A percentile compares a stretch with the other conserved stretches of the same genome.
phyloP scores from a whole-genome alignment of 495 filamentous ascomycete species.

The Penicillium fimorum region DNA sequence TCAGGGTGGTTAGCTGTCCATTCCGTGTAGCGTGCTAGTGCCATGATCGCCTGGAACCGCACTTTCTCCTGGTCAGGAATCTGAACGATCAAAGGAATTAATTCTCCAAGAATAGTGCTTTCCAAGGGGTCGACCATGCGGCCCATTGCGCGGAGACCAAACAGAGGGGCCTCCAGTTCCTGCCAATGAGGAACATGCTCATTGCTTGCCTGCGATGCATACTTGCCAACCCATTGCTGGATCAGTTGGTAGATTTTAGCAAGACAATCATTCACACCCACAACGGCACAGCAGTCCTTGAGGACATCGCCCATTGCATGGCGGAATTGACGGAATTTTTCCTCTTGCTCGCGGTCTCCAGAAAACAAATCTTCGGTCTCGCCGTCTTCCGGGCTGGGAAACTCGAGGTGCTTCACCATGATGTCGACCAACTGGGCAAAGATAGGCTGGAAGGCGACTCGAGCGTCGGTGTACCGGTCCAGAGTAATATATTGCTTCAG shows the following conservation, averaged over 20 bases:
- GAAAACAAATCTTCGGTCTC: conserved; percentile 80
- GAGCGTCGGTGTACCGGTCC: conserved; percentile 81
- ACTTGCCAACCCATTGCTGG: conserved; percentile 80
- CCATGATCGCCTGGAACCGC: conserved; percentile 95
- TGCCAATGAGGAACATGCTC: conserved; percentile 94
- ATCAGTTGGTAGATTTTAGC: conserved; percentile 81
- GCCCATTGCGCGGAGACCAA: conserved; percentile 94
- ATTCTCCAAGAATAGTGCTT: conserved; percentile 75
- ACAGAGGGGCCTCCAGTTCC: conserved; percentile 89
- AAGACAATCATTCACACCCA: conserved; percentile 87
- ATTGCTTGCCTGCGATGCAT: conserved; percentile 68
- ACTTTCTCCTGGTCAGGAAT: conserved; percentile 96
- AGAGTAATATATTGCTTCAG: conserved; percentile 93
- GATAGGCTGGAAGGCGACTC: conserved; percentile 69
- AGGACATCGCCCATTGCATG: conserved; percentile 97
- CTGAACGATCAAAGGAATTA: conserved; percentile 88
- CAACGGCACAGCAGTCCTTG: conserved; percentile 95
- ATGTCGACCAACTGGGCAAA: conserved; percentile 89
- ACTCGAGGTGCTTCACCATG: conserved; percentile 89
- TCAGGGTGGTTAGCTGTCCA: conserved; percentile 96
- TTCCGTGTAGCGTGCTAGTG: conserved; percentile 91
- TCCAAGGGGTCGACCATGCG: conserved; percentile 93
- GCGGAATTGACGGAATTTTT: conserved; percentile 94
- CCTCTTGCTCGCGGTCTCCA: conserved; percentile 91
- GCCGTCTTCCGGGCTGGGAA: conserved; percentile 73